Evolutionary conservation across 2,329 filamentous ascomycete genomes (phyloP).

Genomic region (Penicillium janthinellum): DNA sequence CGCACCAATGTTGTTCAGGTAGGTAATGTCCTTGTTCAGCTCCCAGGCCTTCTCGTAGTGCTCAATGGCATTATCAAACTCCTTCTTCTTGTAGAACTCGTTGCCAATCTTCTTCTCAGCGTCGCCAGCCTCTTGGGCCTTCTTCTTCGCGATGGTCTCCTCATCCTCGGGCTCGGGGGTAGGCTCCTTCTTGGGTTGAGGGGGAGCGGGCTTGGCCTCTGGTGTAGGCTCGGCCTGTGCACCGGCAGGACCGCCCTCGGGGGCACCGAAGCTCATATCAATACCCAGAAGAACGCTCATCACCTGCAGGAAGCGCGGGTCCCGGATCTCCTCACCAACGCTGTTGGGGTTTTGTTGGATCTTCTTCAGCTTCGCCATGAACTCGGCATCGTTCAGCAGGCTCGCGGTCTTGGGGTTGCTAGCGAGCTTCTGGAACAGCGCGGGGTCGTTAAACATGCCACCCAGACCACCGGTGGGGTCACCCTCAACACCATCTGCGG

Average conservation of each 20-base stretch:
- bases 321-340: constrained; percentile 77
- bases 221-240: constrained; percentile 72
- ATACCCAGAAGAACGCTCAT: constrained; percentile 92
- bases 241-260: constrained; percentile 46
- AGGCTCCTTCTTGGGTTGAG: constrained; percentile 59
- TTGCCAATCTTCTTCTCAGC: constrained; percentile 94
- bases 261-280: constrained; percentile 73
- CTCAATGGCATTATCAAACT: constrained; percentile 91
- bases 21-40: constrained; percentile 91
- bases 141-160: constrained; percentile 78
- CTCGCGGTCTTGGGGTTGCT: constrained; percentile 88
- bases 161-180: constrained; percentile 72
- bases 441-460: constrained; percentile 91
- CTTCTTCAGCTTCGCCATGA: constrained; percentile 86
- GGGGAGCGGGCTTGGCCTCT: constrained; percentile 59
- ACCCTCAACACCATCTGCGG: constrained; percentile 60
- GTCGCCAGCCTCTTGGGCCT: constrained; percentile 90
- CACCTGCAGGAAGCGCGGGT: constrained; percentile 90
- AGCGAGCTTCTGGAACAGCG: constrained; percentile 86
- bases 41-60: constrained; percentile 98
- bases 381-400: constrained; percentile 77
- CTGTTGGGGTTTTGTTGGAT: constrained; percentile 79
- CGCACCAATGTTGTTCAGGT: constrained; percentile 93
- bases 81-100: constrained; percentile 95
- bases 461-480: constrained; percentile 78